These are phyloP conservation scores for Blumeria graminis DNA, from an alignment of 2,329 filamentous ascomycete species.

Conservation along the genomic window DNA sequence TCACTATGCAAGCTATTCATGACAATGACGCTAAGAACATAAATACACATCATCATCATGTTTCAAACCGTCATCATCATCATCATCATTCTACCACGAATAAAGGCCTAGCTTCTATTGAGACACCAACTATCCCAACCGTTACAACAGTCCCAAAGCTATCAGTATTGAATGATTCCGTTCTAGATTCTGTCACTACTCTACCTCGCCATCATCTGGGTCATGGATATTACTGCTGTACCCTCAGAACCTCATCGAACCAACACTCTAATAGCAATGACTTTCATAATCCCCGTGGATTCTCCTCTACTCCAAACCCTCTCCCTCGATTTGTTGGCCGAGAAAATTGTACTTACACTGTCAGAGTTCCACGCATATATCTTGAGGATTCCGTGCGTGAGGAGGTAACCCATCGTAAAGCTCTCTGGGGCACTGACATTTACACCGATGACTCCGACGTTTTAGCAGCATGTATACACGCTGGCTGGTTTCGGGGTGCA, in stretches of 20 bases:
- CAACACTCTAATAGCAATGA: neutral
- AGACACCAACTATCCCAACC: constrained; percentile 9
- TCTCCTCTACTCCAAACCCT: constrained; percentile 11
- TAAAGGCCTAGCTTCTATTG: neutral
- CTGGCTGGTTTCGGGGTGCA: constrained; percentile 74
- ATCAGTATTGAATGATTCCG: constrained; percentile 40
- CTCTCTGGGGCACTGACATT: constrained; percentile 79
- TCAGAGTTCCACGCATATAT: constrained; percentile 65
- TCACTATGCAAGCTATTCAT: constrained; percentile 21
- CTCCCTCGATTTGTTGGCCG: constrained; percentile 50
- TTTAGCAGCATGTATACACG: constrained; percentile 77
- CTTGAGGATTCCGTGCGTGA: constrained; percentile 46
- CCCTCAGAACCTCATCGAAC: constrained; percentile 27
- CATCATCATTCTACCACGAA: constrained; percentile 9
- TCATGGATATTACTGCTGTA: constrained; percentile 56
- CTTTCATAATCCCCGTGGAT: constrained; percentile 5
- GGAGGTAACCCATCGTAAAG: constrained; percentile 58
- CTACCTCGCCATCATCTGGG: constrained; percentile 61
- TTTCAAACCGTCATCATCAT: constrained; percentile 19
- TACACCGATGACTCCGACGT: constrained; percentile 94
- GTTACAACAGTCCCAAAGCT: constrained; percentile 29
- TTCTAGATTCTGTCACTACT: constrained; percentile 47
- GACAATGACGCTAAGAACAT: constrained; percentile 6
- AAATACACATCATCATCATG: constrained; percentile 12
- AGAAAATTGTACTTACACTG: constrained; percentile 68